phyloP scores from a whole-genome alignment of 2,329 filamentous ascomycete species.

The Alternaria ethzedia region DNA sequence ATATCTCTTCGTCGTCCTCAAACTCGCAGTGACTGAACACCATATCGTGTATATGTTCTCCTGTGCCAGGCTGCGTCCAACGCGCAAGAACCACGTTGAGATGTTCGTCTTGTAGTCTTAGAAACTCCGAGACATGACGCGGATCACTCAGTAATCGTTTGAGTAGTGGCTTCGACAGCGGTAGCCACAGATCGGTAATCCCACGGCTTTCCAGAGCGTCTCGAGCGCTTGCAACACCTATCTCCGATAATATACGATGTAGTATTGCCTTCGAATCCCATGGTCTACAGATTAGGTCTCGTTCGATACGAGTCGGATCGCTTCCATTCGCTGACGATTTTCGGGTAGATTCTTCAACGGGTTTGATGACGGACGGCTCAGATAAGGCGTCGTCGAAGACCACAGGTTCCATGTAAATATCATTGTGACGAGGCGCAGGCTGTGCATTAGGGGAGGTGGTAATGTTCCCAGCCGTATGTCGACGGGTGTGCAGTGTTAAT shows the following conservation, averaged over 20 bases:
- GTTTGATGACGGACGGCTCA: accelerated
- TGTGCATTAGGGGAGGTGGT: not conserved
- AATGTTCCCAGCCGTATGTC: not conserved
- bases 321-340: not conserved
- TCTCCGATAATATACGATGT: not conserved
- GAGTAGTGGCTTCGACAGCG: not conserved
- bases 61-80: not conserved
- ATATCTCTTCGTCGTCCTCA: not conserved
- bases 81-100: not conserved
- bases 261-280: not conserved
- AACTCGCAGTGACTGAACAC: not conserved
- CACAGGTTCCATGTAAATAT: not conserved
- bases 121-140: not conserved
- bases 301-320: not conserved
- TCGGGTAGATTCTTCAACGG: too few species aligned
- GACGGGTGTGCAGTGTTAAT: not conserved
- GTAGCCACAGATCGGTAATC: not conserved
- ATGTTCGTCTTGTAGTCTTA: not conserved
- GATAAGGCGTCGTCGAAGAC: not conserved
- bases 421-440: not conserved
- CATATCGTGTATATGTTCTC: not conserved
- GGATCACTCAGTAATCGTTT: not conserved
- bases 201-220: not conserved
- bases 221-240: not conserved
- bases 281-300: not conserved